Percentiles rank a stretch among this genome's conserved stretches.
Conservation (phyloP, 805 yeast species). For the Yamadazyma kitorensis region DNA sequence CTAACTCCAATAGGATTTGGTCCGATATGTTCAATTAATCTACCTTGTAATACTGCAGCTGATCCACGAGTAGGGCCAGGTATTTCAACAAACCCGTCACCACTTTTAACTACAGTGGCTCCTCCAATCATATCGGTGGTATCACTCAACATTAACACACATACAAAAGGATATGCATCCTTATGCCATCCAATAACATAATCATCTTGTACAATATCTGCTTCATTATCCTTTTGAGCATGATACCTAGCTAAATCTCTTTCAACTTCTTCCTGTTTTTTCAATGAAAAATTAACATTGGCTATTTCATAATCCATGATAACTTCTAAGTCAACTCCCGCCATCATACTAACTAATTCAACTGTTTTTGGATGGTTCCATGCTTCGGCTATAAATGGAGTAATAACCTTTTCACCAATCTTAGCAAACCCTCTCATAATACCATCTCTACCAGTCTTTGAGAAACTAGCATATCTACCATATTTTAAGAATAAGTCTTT, state of each 20-base stretch:
- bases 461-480: constrained; percentile 20
- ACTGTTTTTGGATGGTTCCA: constrained; percentile 21
- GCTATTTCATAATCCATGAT: constrained; percentile 17
- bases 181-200: constrained; percentile 10
- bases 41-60: constrained; percentile 18
- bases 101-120: constrained; percentile 9
- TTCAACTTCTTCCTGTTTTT: constrained; percentile 1
- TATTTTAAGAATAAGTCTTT: constrained; percentile 15
- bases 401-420: no score
- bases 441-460: constrained; percentile 24
- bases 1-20: constrained; percentile 19
- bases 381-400: constrained; percentile 21
- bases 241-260: no score
- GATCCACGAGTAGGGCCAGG: constrained; percentile 15
- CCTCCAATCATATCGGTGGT: constrained; percentile 10
- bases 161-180: constrained; percentile 8
- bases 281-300: constrained; percentile 20
- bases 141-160: constrained; percentile 9
- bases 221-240: constrained; percentile 4
- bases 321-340: constrained; percentile 20
- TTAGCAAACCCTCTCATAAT: constrained; percentile 20
- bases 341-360: constrained; percentile 18
- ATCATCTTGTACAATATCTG: constrained; percentile 4
- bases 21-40: constrained; percentile 19
- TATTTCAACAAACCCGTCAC: constrained; percentile 11